phyloP scores from a whole-genome alignment of 106 monocot species.

The Amphibolis antarctica region DNA sequence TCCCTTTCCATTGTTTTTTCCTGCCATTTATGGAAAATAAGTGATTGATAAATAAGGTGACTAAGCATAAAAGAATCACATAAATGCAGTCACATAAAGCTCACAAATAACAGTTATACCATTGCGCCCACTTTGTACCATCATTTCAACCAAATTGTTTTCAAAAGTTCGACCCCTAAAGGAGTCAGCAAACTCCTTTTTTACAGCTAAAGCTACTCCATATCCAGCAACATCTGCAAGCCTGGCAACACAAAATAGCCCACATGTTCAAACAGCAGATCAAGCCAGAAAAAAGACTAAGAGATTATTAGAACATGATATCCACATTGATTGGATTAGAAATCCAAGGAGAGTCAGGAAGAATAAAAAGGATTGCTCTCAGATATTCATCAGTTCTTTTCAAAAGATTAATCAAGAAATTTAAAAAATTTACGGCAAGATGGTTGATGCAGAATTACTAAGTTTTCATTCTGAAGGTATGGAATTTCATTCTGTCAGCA shows the following conservation, averaged over 20 bases:
- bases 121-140: slow-evolving; percentile 62
- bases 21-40: slow-evolving; percentile 23
- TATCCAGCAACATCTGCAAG: slow-evolving; percentile 86
- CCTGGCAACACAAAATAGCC: slow-evolving; percentile 24
- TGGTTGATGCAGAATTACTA: too few relatives aligned
- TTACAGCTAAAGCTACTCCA: slow-evolving; percentile 84
- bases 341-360: too few relatives aligned
- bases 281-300: not conserved
- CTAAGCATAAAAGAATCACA: not conserved
- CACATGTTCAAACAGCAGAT: not conserved
- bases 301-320: too few relatives aligned
- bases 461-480: too few relatives aligned
- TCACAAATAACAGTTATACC: slow-evolving; percentile 23
- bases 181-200: slow-evolving; percentile 40
- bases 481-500: too few relatives aligned
- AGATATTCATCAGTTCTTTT: too few relatives aligned
- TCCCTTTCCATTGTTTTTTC: slow-evolving; percentile 83
- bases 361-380: too few relatives aligned
- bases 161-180: slow-evolving; percentile 58
- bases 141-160: slow-evolving; percentile 37
- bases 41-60: not conserved
- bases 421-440: too few relatives aligned
- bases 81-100: not conserved
- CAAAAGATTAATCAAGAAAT: too few relatives aligned
- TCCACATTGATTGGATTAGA: too few relatives aligned